phyloP scores from a whole-genome alignment of 2,329 filamentous ascomycete genomes.

The Monosporascus ibericus region DNA sequence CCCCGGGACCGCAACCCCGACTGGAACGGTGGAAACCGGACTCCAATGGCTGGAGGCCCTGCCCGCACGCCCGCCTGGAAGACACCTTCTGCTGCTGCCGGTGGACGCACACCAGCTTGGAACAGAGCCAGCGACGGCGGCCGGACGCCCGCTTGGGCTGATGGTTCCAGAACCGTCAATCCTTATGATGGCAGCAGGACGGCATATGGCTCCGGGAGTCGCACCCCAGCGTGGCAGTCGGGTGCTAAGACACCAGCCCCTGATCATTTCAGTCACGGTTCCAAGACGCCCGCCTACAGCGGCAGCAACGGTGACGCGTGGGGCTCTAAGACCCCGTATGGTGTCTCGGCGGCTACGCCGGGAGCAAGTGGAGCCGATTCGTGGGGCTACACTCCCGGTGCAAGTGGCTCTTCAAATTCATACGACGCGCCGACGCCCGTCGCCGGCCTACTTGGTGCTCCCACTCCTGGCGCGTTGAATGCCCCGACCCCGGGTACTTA shows the following conservation, averaged over 20 bases:
- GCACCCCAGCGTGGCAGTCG: conserved; percentile 74
- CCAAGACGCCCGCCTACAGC: conserved; percentile 61
- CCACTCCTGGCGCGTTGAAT: conserved; percentile 55
- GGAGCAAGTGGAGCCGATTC: conserved; percentile 52
- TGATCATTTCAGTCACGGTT: conserved; percentile 59
- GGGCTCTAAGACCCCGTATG: conserved; percentile 75
- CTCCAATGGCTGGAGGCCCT: conserved; percentile 56
- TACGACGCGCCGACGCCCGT: conserved; percentile 69
- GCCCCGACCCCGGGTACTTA: conserved; percentile 68
- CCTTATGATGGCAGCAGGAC: conserved; percentile 71
- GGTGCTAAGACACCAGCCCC: conserved; percentile 66
- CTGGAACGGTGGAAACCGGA: conserved; percentile 63
- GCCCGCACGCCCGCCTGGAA: conserved; percentile 76
- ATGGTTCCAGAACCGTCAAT: conserved; percentile 61
- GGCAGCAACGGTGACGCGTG: conserved; percentile 49
- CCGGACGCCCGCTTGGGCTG: conserved; percentile 65
- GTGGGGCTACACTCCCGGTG: conserved; percentile 54
- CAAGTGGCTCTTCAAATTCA: conserved; percentile 36
- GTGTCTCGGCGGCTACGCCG: conserved; percentile 51
- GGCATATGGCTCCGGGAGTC: conserved; percentile 66
- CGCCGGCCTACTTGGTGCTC: conserved; percentile 47
- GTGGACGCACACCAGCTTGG: conserved; percentile 59
- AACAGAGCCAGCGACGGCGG: conserved; percentile 48
- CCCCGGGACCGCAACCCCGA: conserved; percentile 40
- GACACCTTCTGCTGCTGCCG: conserved; percentile 48